These are phyloP conservation scores for Penicillium soppii DNA, from an alignment of 495 filamentous ascomycete genomes.

Conservation along the genomic window DNA sequence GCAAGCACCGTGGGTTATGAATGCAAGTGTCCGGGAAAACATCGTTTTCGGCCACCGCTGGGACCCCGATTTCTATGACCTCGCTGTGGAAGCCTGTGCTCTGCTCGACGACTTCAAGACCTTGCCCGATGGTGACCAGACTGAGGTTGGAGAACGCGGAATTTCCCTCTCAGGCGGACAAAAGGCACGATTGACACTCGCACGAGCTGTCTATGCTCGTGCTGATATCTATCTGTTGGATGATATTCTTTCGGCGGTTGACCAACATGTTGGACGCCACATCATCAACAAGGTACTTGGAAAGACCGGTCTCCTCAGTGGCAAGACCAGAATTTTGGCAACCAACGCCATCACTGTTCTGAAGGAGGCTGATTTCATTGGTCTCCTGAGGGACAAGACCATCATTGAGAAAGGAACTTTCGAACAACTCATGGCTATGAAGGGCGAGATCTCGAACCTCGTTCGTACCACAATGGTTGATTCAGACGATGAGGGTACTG, in stretches of 20 bases:
- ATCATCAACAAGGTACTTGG: constrained; percentile 93
- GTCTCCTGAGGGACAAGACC: constrained; percentile 75
- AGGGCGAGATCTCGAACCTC: constrained; percentile 81
- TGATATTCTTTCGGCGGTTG: constrained; percentile 91
- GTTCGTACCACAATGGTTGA: constrained; percentile 74
- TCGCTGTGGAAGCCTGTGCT: constrained; percentile 91
- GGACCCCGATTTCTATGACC: constrained; percentile 93
- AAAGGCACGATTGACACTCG: constrained; percentile 92
- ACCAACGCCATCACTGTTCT: constrained; percentile 96
- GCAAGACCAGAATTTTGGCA: constrained; percentile 90
- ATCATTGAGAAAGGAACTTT: constrained; percentile 88
- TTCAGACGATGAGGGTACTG: constrained; percentile 57
- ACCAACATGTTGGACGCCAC: constrained; percentile 95
- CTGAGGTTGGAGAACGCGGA: constrained; percentile 93
- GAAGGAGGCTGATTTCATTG: constrained; percentile 82
- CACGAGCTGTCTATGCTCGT: constrained; percentile 92
- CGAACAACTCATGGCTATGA: constrained; percentile 87
- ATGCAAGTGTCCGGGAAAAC: constrained; percentile 93
- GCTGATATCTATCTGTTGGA: constrained; percentile 97
- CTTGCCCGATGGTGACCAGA: constrained; percentile 94
- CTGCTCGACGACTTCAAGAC: constrained; percentile 87
- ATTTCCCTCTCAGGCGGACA: constrained; percentile 97
- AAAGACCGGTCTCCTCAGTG: constrained; percentile 71
- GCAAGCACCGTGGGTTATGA: constrained; percentile 96
- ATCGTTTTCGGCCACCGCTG: constrained; percentile 96